Conservation (phyloP, 2,329 filamentous ascomycete genomes). For the Trichoderma oligosporum region DNA sequence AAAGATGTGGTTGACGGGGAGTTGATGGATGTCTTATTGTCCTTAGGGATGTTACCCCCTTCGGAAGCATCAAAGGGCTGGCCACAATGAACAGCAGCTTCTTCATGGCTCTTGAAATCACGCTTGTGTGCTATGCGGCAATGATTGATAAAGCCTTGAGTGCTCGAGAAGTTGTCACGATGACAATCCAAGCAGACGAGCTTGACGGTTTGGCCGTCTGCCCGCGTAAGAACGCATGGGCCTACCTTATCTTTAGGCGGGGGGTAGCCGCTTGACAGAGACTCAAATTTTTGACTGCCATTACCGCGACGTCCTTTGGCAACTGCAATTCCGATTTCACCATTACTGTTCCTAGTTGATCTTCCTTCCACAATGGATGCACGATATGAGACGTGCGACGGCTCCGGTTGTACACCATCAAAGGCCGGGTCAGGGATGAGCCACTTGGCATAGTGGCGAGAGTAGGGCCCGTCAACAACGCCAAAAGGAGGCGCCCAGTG, state of each 20-base stretch:
- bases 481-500: slow-evolving; percentile 84
- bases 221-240: slow-evolving; percentile 79
- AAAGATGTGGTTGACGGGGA: slow-evolving; percentile 16
- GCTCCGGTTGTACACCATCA: slow-evolving; percentile 60
- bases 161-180: slow-evolving; percentile 88
- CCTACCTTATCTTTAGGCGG: slow-evolving; percentile 76
- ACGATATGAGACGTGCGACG: slow-evolving; percentile 42
- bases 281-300: slow-evolving; percentile 58
- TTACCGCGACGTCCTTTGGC: slow-evolving; percentile 51
- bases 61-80: slow-evolving; percentile 62
- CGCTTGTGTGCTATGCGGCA: slow-evolving; percentile 92
- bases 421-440: slow-evolving; percentile 84
- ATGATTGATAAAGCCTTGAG: slow-evolving; percentile 98
- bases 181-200: slow-evolving; percentile 86
- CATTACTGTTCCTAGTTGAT: slow-evolving; percentile 70
- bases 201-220: slow-evolving; percentile 82
- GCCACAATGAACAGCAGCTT: slow-evolving; percentile 83
- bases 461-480: slow-evolving; percentile 86
- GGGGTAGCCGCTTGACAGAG: slow-evolving; percentile 66
- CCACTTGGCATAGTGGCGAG: slow-evolving; percentile 93
- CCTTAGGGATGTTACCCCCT: slow-evolving; percentile 21
- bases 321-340: slow-evolving; percentile 31
- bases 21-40: slow-evolving; percentile 25
- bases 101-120: slow-evolving; percentile 94
- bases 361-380: slow-evolving; percentile 61